A percentile compares a stretch with the other conserved stretches of the same genome.
phyloP scores from a whole-genome alignment of 2,329 filamentous ascomycete genomes.

The Paradendryphiella salina region DNA sequence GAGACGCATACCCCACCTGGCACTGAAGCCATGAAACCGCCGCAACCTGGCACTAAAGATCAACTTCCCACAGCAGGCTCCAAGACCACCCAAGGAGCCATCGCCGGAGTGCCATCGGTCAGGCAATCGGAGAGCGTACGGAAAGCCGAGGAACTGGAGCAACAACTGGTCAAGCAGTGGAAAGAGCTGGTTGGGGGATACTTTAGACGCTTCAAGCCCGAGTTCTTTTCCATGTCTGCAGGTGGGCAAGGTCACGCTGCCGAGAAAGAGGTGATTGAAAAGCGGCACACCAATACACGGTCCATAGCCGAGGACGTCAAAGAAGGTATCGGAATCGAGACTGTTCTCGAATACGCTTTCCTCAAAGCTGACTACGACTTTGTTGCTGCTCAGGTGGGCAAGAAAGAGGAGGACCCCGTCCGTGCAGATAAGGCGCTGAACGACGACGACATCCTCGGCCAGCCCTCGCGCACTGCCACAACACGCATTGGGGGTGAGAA shows the following conservation, averaged over 20 bases:
- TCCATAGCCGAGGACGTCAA: slow-evolving; percentile 28
- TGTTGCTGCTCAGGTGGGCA: slow-evolving; percentile 82
- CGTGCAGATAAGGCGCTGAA: slow-evolving; percentile 78
- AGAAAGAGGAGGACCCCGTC: slow-evolving; percentile 71
- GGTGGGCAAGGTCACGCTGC: slow-evolving; percentile 42
- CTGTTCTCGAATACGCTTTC: slow-evolving; percentile 88
- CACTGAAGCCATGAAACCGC: slow-evolving; percentile 48
- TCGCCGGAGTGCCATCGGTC: slow-evolving; percentile 35
- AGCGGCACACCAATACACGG: slow-evolving; percentile 30
- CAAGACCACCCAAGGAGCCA: slow-evolving; percentile 27
- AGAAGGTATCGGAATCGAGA: slow-evolving; percentile 66
- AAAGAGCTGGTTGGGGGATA: slow-evolving; percentile 87
- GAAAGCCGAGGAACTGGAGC: slow-evolving; percentile 70
- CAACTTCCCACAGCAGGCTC: slow-evolving; percentile 32
- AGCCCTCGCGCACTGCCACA: slow-evolving; percentile 53
- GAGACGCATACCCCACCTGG: slow-evolving; percentile 54
- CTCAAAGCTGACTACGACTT: slow-evolving; percentile 94
- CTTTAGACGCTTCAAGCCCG: slow-evolving; percentile 85
- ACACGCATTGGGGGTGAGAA: slow-evolving; percentile 70
- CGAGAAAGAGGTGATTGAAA: slow-evolving; percentile 38
- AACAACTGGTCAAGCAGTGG: slow-evolving; percentile 73
- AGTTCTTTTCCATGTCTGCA: slow-evolving; percentile 65
- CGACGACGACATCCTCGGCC: slow-evolving; percentile 78
- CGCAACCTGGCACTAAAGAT: slow-evolving; percentile 26
- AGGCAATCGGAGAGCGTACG: slow-evolving; percentile 54